phyloP scores from a whole-genome alignment of 164 flowering plant genomes.

The Aristolochia californica region DNA sequence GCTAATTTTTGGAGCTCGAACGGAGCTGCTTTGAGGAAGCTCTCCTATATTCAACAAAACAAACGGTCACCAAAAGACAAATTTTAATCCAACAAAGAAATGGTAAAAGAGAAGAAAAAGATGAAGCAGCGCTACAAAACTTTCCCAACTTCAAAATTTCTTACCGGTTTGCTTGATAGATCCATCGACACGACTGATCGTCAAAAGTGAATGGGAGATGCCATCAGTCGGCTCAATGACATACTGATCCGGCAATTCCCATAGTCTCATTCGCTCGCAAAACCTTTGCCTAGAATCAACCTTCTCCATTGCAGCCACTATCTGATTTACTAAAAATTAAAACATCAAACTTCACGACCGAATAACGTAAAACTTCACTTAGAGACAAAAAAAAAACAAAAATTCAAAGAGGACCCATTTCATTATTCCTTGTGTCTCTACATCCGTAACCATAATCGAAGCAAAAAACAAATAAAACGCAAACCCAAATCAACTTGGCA shows the following conservation, averaged over 20 bases:
- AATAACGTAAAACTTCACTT: too few species aligned
- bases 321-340: slow-evolving; percentile 10
- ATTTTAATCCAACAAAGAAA: neutral
- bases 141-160: slow-evolving; percentile 8
- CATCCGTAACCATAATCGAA: too few species aligned
- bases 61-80: neutral
- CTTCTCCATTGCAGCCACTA: slow-evolving; percentile 46
- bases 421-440: too few species aligned
- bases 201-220: slow-evolving; percentile 40
- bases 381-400: too few species aligned
- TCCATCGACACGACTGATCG: slow-evolving; percentile 67
- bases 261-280: slow-evolving; percentile 59
- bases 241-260: slow-evolving; percentile 91
- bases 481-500: too few species aligned
- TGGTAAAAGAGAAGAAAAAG: neutral
- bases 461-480: too few species aligned
- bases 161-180: slow-evolving; percentile 66
- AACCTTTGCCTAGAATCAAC: slow-evolving; percentile 54
- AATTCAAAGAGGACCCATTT: too few species aligned
- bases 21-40: slow-evolving; percentile 41
- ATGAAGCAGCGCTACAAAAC: neutral
- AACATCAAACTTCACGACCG: too few species aligned
- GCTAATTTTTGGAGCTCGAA: slow-evolving; percentile 62
- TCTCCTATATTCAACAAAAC: slow-evolving; percentile 29
- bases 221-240: slow-evolving; percentile 91